Percentiles rank a stretch among this genome's conserved stretches.
phyloP scores from a whole-genome alignment of 176 grass and related monocot species.

The Alloteropsis semialata region DNA sequence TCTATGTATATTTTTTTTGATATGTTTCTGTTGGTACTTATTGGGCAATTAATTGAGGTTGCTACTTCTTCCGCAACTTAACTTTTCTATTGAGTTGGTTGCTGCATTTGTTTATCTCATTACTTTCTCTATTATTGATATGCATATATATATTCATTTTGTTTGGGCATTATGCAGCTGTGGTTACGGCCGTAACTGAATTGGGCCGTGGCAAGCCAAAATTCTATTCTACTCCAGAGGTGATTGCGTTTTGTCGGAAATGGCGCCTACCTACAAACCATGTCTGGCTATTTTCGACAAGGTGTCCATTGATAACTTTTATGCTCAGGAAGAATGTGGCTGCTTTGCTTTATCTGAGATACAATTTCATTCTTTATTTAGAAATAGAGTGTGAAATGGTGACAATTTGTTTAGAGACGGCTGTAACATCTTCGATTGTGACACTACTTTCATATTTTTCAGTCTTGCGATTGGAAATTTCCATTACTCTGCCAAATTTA shows the following conservation, averaged over 20 bases:
- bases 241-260: constrained; percentile 88
- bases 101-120: background rate
- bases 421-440: background rate
- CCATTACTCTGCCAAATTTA: background rate
- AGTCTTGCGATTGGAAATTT: background rate
- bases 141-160: constrained; percentile 5
- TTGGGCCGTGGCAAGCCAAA: constrained; percentile 85
- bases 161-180: constrained; percentile 49
- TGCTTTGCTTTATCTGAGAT: background rate
- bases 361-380: background rate
- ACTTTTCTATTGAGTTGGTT: background rate
- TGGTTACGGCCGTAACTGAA: constrained; percentile 85
- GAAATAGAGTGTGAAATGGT: constrained; percentile 7
- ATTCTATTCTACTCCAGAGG: constrained; percentile 89
- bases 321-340: background rate
- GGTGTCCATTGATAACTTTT: constrained; percentile 48
- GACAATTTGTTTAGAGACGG: background rate
- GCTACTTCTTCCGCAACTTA: background rate
- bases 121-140: constrained; percentile 6
- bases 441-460: constrained; percentile 3
- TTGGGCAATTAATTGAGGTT: background rate
- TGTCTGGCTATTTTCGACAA: constrained; percentile 95
- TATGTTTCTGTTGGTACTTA: background rate
- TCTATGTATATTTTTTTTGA: background rate
- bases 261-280: constrained; percentile 93